Evolutionary conservation across 306 rosid species (phyloP).

Genomic region (Cucumis melo): DNA sequence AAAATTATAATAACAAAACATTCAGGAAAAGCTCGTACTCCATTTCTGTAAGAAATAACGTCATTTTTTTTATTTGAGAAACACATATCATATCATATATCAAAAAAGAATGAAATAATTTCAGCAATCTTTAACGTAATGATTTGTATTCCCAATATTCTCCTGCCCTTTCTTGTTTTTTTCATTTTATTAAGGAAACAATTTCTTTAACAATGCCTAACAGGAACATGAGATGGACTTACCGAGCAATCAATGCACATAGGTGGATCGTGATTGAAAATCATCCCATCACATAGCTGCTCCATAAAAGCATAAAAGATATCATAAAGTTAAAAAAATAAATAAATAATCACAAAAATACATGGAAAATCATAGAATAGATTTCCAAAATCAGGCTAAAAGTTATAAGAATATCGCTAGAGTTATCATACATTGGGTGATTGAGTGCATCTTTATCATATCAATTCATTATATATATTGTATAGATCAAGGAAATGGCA

Average conservation of each 20-base stretch:
- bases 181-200: neutral
- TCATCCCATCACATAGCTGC: constrained; percentile 88
- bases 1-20: neutral
- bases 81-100: neutral
- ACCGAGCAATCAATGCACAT: constrained; percentile 78
- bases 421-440: neutral
- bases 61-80: neutral
- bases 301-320: constrained; percentile 24
- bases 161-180: neutral
- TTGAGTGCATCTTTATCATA: neutral
- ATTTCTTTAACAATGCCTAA: neutral
- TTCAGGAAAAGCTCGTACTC: neutral
- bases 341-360: neutral
- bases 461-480: neutral
- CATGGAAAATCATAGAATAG: neutral
- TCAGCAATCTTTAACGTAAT: neutral
- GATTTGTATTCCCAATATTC: neutral
- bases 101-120: neutral
- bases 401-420: neutral
- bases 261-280: constrained; percentile 88
- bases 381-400: neutral
- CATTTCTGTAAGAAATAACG: neutral
- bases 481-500: neutral
- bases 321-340: constrained; percentile 10
- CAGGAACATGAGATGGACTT: constrained; percentile 20